Evolutionary conservation across 2,329 filamentous ascomycete species (phyloP).

Genomic region (Annulohypoxylon truncatum): DNA sequence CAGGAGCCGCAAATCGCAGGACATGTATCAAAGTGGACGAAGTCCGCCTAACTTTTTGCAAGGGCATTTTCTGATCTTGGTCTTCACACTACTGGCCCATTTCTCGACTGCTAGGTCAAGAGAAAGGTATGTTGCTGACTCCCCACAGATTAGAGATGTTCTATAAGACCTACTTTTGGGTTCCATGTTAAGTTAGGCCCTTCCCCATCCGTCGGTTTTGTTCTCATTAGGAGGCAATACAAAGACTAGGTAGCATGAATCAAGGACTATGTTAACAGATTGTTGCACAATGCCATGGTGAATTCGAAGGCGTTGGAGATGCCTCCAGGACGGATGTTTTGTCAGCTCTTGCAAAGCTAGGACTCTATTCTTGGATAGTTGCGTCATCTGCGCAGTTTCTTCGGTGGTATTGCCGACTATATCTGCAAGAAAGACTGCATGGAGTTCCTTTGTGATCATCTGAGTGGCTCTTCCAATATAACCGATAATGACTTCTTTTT

Average conservation of each 20-base stretch:
- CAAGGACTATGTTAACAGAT: conserved; percentile 18
- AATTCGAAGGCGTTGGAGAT: neutral
- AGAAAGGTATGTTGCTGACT: conserved; percentile 46
- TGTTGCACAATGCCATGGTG: neutral
- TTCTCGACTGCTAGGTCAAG: conserved; percentile 27
- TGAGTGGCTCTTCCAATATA: conserved; percentile 39
- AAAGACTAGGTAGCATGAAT: conserved; percentile 45
- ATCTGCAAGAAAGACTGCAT: neutral
- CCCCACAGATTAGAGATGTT: conserved; percentile 47
- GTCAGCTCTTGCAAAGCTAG: neutral
- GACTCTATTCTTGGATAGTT: conserved; percentile 29
- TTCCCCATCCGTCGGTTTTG: conserved; percentile 29
- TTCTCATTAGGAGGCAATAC: conserved; percentile 43
- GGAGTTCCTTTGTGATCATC: neutral
- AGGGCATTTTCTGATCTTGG: conserved; percentile 26
- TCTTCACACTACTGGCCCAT: conserved; percentile 23
- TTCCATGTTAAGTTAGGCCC: conserved; percentile 44
- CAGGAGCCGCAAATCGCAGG: conserved; percentile 10
- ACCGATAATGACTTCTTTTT: conserved; percentile 37
- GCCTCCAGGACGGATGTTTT: neutral
- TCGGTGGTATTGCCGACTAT: conserved; percentile 27
- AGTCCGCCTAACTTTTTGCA: conserved; percentile 26
- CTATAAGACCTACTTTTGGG: conserved; percentile 29
- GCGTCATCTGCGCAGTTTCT: conserved; percentile 25
- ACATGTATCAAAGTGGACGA: conserved; percentile 14